Percentiles rank a stretch among this genome's conserved stretches.
These are phyloP conservation scores for Cyclotella sp. DNA, from an alignment of 108 stramenopile species.

Conservation along the genomic window DNA sequence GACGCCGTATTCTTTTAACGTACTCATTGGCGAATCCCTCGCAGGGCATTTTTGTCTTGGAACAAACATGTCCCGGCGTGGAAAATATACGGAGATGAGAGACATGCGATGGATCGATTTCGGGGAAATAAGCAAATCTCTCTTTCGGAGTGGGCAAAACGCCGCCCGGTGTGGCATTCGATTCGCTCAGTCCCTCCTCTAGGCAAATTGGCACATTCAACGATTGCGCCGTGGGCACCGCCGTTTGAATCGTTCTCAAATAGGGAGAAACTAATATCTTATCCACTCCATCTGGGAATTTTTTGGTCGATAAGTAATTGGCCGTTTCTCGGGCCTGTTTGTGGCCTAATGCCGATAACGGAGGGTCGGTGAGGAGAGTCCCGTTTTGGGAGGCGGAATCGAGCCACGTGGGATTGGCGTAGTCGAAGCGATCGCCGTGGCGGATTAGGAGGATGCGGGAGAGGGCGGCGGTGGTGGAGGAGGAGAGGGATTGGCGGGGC, in stretches of 20 bases:
- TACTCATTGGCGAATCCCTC: constrained; percentile 43
- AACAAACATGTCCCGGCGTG: constrained; percentile 36
- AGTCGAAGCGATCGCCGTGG: constrained; percentile 89
- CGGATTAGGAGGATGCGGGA: constrained; percentile 65
- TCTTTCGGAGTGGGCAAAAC: constrained; percentile 26
- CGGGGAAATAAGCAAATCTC: constrained; percentile 48
- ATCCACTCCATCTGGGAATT: neutral
- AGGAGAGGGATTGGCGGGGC: constrained; percentile 4
- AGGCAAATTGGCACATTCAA: constrained; percentile 37
- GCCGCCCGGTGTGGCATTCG: constrained; percentile 41
- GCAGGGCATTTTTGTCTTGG: constrained; percentile 38
- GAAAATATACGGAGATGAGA: constrained; percentile 19
- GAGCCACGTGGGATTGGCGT: constrained; percentile 63
- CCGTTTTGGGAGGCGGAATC: constrained; percentile 34
- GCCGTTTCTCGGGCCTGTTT: constrained; percentile 79
- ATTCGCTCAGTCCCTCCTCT: constrained; percentile 43
- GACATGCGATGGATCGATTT: constrained; percentile 31
- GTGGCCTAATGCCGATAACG: constrained; percentile 72
- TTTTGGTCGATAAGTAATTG: constrained; percentile 19
- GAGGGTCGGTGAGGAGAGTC: constrained; percentile 60
- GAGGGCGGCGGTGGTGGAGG: neutral
- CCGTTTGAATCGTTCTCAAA: constrained; percentile 48
- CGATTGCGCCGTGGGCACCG: constrained; percentile 33
- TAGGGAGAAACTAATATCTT: constrained; percentile 52
- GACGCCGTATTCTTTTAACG: constrained; percentile 27